Conservation (phyloP, 352 stramenopile genomes). For the Phytophthora boehmeriae region DNA sequence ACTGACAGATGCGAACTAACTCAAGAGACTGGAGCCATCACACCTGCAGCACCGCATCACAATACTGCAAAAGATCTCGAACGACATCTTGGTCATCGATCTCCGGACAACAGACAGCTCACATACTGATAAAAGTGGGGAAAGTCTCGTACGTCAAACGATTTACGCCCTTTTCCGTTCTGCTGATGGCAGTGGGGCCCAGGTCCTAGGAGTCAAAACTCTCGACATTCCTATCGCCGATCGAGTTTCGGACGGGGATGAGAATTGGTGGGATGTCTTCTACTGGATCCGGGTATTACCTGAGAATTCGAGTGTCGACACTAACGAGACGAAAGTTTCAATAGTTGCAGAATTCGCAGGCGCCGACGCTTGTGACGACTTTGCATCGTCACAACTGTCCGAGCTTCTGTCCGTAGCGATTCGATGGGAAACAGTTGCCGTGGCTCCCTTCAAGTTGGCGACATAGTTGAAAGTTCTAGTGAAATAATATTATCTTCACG, state of each 20-base stretch:
- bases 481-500: conserved; percentile 2
- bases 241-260: conserved; percentile 11
- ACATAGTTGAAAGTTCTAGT: not conserved
- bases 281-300: conserved; percentile 40
- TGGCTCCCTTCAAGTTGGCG: conserved; percentile 28
- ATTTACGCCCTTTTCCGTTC: conserved; percentile 36
- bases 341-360: conserved; percentile 34
- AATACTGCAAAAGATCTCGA: conserved; percentile 30
- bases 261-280: conserved; percentile 46
- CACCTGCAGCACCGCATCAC: conserved; percentile 25
- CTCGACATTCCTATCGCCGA: conserved; percentile 30
- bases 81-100: conserved; percentile 38
- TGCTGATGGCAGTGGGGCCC: conserved; percentile 6
- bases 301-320: not conserved
- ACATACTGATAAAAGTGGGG: not conserved
- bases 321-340: not conserved
- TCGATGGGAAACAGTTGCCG: conserved; percentile 33
- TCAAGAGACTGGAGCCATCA: conserved; percentile 25
- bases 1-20: conserved; percentile 23
- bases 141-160: conserved; percentile 25
- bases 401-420: conserved; percentile 42
- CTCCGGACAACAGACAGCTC: conserved; percentile 24
- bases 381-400: conserved; percentile 21
- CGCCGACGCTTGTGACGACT: conserved; percentile 17
- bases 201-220: conserved; percentile 38